Percentiles rank a stretch among this genome's conserved stretches.
Evolutionary conservation across 768 basidiomycete genomes (phyloP).

Genomic region (Tulasnella sp.): DNA sequence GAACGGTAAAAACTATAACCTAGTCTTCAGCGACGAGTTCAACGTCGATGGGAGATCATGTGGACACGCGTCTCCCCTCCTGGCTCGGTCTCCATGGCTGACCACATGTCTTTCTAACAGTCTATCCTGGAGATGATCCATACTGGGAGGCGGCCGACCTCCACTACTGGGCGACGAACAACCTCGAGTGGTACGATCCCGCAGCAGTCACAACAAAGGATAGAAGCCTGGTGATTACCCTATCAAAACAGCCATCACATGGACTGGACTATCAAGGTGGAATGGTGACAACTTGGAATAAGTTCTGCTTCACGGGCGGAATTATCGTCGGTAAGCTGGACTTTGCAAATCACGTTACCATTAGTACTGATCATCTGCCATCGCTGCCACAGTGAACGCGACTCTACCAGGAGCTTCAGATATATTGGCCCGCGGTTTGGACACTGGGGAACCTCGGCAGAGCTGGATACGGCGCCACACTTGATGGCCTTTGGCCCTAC

Average conservation of each 20-base stretch:
- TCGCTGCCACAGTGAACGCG: slow-evolving; percentile 28
- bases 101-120: too few species aligned
- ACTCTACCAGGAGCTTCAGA: slow-evolving; percentile 4
- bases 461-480: slow-evolving; percentile 76
- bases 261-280: slow-evolving; percentile 32
- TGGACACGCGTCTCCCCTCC: neutral
- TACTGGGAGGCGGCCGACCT: slow-evolving; percentile 33
- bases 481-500: slow-evolving; percentile 74
- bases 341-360: too few species aligned
- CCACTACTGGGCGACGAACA: slow-evolving; percentile 38
- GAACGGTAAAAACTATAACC: slow-evolving; percentile 25
- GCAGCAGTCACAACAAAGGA: slow-evolving; percentile 58
- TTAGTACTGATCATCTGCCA: too few species aligned
- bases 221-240: slow-evolving; percentile 66
- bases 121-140: slow-evolving; percentile 32
- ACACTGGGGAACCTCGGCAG: slow-evolving; percentile 70
- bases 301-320: slow-evolving; percentile 27
- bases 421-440: slow-evolving; percentile 50
- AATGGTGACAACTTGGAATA: slow-evolving; percentile 67
- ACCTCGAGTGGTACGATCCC: slow-evolving; percentile 87
- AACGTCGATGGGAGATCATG: slow-evolving; percentile 27
- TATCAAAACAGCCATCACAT: slow-evolving; percentile 56
- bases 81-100: too few species aligned
- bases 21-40: slow-evolving; percentile 34
- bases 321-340: neutral